A percentile compares a stretch with the other conserved stretches of the same genome.
Conservation (phyloP, 2,329 filamentous ascomycete species). For the Xylaria sp. region DNA sequence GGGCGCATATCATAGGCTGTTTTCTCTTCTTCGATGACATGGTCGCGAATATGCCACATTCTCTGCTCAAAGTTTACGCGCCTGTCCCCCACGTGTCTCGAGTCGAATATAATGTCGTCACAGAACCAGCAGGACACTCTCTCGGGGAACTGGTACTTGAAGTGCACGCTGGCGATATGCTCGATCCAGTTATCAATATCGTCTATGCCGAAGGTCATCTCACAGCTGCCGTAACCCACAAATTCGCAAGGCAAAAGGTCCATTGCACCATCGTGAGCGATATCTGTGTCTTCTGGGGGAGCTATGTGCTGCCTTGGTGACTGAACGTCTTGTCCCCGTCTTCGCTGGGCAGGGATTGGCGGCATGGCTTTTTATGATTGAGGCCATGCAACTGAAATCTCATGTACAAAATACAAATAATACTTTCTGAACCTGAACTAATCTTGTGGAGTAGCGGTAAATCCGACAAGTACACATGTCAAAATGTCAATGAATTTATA, state of each 20-base stretch:
- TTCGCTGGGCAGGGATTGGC: too few relatives aligned
- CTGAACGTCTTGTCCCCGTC: too few relatives aligned
- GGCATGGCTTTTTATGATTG: too few relatives aligned
- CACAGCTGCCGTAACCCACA: neutral
- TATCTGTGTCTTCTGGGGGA: too few relatives aligned
- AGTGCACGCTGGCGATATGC: neutral
- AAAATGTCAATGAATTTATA: too few relatives aligned
- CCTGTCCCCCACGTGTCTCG: neutral
- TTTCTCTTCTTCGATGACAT: neutral
- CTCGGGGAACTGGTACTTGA: neutral
- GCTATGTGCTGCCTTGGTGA: too few relatives aligned
- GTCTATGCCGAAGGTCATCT: neutral
- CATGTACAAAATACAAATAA: too few relatives aligned
- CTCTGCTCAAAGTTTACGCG: neutral
- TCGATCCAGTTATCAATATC: slow-evolving; percentile 6
- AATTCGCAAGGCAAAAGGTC: slow-evolving; percentile 9
- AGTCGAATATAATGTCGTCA: neutral
- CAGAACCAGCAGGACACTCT: slow-evolving; percentile 14
- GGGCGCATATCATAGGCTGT: neutral
- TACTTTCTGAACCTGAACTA: too few relatives aligned
- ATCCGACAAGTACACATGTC: too few relatives aligned
- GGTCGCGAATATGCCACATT: slow-evolving; percentile 12
- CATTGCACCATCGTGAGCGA: too few relatives aligned
- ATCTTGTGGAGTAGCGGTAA: too few relatives aligned
- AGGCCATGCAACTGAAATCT: too few relatives aligned